Base-by-base conservation (phyloP, 1,284 basidiomycete species). In the Heterobasidion parviporum region DNA sequence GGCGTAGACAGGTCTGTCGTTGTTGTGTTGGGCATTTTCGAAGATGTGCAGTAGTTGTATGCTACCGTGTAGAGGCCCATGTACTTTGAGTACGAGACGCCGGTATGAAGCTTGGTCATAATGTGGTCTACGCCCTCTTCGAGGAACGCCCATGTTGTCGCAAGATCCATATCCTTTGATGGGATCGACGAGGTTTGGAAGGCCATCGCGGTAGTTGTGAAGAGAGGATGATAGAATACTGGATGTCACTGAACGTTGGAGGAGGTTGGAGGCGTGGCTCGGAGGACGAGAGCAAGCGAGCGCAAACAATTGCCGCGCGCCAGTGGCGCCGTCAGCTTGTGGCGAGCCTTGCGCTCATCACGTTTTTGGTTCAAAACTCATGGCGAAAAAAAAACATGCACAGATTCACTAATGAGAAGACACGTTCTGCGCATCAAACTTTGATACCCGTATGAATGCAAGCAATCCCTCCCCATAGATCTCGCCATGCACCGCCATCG, bases 41-140 rank as follows among this genome's bases (percentile, higher is more conserved):
- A 89, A 26, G 85, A 89, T 20, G 93, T 98, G 70, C 95, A 98
- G 69, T 95, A 98, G 74, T 98, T 96, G 80, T 98, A 98, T 8
- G 92, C 91, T 46, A 93, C 89, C 54, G 92, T 94, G 72, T 97
- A 98, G 55, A 96, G 81, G 65, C 86, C 83, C 77, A 96, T 95
- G 74, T 98, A 98, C 68, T 91, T 92, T 56, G 85, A 82, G 74
- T 94, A 95, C 33, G 90, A 91, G 67, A 98, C 89, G 58, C 94
- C 94, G 15, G 86, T 82, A 63, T 92, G 87, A 43, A 93, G 81
- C 67, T 89, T 82, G 58, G 86, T 92, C 92, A 94, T 94, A 74
- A 94, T 94, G 70, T 93, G 91, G 71, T 94, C 89, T 57, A 97
- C 92, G 51, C 94, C 94, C 57, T 85, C 83, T 69, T 88, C 83